Base-by-base conservation (phyloP, 257 asterid species). In the Capsicum pubescens region DNA sequence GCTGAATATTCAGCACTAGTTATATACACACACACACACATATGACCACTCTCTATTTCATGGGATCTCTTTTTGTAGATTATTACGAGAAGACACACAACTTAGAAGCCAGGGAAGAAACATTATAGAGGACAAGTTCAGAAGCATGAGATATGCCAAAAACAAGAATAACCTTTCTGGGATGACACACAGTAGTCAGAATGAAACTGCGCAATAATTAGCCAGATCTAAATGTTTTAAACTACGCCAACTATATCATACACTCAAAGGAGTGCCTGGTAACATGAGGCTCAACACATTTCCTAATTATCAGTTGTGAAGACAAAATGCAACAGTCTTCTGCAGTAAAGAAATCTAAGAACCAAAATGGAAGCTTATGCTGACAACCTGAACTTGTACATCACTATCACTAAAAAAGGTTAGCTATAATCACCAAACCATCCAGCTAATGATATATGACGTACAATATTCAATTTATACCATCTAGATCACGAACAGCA, bases 401-500 rank as follows among this genome's bases (percentile, higher is more conserved):
- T 12, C 8, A 32, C 35, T 66, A 66, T 32, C 3, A 66, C 46
- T 66, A 32, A 32, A 35, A 3, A 66, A 14, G n/a, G 46, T 66
- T 35, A 32, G 32, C 48, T 66, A 32, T 0, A 32, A 32, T 63
- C 70, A 63, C 48, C 17, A 5, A 12, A 66, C 48, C 72, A 26
- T 35, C 19, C 17, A 66, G 48, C 48, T 32, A 32, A 11, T 32
- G 72, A 32, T 66, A 17, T 66, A 66, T 66, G 44, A 54, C 52
- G 56, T 17, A 21, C 48, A 9, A 58, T n/a, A 15, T 39, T 58
- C 8, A 15, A 44, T 39, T 19, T 10, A 48, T 86, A 91, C 95
- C 94, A 91, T 92, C 94, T 67, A 92, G 71, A 17, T 79, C 89
- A 10, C 84, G 88, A 60, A 92, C 87, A 9, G 95, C 93, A 90